Conservation (phyloP, 192 early-diverging fungal species). For the Funneliformis geosporum region DNA sequence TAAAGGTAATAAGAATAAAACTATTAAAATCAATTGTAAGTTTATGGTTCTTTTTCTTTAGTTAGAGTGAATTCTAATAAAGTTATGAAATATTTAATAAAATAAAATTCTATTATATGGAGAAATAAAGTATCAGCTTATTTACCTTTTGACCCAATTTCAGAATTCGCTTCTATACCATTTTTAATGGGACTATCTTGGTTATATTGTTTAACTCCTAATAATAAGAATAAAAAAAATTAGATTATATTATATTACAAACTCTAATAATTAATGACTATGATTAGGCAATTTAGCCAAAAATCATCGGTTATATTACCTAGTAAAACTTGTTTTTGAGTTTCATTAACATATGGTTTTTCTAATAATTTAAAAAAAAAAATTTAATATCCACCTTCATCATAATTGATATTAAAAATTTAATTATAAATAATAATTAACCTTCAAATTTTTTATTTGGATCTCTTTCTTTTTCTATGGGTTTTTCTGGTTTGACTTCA, state of each 20-base stretch:
- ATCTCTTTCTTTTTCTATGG: not conserved
- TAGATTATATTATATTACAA: no score
- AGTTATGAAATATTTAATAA: not conserved
- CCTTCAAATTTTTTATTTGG: not conserved
- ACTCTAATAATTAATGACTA: no score
- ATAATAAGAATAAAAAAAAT: no score
- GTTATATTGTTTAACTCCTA: not conserved
- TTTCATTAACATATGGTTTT: not conserved
- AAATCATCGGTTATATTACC: no score
- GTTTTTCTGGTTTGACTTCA: not conserved
- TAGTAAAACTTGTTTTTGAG: no score
- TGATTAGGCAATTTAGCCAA: no score
- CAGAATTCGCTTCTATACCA: not conserved
- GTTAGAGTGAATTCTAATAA: not conserved
- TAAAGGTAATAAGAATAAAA: no score
- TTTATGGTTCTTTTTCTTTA: constrained; percentile 13
- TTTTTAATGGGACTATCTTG: not conserved
- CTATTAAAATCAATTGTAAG: no score
- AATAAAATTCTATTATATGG: not conserved
- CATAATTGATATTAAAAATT: no score
- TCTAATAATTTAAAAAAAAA: not conserved
- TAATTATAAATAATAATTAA: not conserved
- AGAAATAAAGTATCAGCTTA: not conserved
- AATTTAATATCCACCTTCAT: not conserved
- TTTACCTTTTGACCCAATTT: not conserved